phyloP scores from a whole-genome alignment of 371 early-diverging fungal species.

The Saksenaea vasiformis region DNA sequence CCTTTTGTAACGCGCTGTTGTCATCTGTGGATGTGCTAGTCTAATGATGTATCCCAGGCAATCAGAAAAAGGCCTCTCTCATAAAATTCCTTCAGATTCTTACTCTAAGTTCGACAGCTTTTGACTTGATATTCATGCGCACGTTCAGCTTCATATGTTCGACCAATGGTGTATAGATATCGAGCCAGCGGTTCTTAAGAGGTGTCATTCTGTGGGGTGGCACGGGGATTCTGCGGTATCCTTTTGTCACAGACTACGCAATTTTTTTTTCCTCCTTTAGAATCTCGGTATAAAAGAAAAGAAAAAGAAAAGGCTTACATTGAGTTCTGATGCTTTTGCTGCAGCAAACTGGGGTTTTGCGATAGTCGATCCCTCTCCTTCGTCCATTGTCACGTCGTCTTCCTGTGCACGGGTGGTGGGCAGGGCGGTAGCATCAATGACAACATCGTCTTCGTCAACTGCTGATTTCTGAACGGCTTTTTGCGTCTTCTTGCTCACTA shows the following conservation, averaged over 20 bases:
- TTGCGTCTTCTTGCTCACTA: conserved; percentile 52
- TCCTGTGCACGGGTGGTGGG: conserved; percentile 48
- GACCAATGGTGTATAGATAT: conserved; percentile 99
- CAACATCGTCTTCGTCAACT: conserved; percentile 59
- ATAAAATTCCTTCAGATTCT: conserved; percentile 6
- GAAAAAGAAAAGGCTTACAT: conserved; percentile 21
- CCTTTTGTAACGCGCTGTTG: conserved; percentile 89
- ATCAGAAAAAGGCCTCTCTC: neutral
- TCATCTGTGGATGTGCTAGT: conserved; percentile 85
- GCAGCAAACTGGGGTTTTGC: conserved; percentile 47
- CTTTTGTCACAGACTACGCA: conserved; percentile 31
- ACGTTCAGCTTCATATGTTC: conserved; percentile 97
- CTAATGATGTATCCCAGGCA: conserved; percentile 25
- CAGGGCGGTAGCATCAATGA: conserved; percentile 64
- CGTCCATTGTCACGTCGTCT: conserved; percentile 53
- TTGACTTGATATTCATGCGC: conserved; percentile 91
- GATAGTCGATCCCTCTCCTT: conserved; percentile 27
- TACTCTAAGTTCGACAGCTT: conserved; percentile 90
- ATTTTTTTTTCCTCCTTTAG: conserved; percentile 31
- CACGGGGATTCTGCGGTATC: conserved; percentile 84
- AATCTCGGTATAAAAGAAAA: conserved; percentile 19
- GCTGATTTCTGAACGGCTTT: conserved; percentile 38
- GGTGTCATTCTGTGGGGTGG: conserved; percentile 93
- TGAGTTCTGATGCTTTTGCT: conserved; percentile 32
- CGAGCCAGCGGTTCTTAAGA: conserved; percentile 95